Base-by-base conservation (phyloP, 371 early-diverging fungal genomes). In the Rhizomucor pusillus region DNA sequence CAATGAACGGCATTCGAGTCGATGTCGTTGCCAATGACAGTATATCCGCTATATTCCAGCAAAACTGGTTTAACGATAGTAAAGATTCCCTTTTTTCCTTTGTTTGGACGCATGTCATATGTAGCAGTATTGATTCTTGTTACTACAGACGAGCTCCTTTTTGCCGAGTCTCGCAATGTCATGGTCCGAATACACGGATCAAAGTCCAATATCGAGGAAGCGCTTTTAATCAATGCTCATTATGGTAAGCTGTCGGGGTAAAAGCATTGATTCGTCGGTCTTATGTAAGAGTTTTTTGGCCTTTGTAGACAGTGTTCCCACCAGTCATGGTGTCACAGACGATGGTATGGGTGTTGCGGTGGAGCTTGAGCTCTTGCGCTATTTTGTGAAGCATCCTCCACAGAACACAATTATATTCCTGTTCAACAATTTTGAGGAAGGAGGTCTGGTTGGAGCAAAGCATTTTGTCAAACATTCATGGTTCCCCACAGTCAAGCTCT, bases 361-460 rank as follows among this genome's bases (percentile, higher is more conserved):
- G 12, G 79, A 81, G 46, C 62, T 95, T 14, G 94, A 92, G 65
- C 65, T 82, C 44, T 50, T 86, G 45, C 79, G 88, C 34, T 86
- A 82, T 41, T 74, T 88, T 58, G 67, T 79, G n/a, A 60, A 60
- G 19, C 71, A 81, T 40, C 86, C 82, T 43, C 75, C 79, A 59
- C 65, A 69, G 45, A 69, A 80, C 52, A 75, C 77, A 13, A 77
- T 92, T 47, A 77, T 95, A 19, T 84, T 95, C 64, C 80, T 90
- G 66, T 89, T 94, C 49, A 92, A 92, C 65, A 90, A 92, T 60
- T 87, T 85, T 33, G 95, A 95, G 62, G 95, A 95, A 66, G 73
- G 80, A 44, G 92, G 90, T 0, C 65, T 90, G 18, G 65, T 84
- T 49, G 95, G 95, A 13, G 89, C 87, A 0, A 60, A 69, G 10